These are phyloP conservation scores for Apiospora koreana DNA, from an alignment of 2,329 filamentous ascomycete genomes.

Conservation along the genomic window DNA sequence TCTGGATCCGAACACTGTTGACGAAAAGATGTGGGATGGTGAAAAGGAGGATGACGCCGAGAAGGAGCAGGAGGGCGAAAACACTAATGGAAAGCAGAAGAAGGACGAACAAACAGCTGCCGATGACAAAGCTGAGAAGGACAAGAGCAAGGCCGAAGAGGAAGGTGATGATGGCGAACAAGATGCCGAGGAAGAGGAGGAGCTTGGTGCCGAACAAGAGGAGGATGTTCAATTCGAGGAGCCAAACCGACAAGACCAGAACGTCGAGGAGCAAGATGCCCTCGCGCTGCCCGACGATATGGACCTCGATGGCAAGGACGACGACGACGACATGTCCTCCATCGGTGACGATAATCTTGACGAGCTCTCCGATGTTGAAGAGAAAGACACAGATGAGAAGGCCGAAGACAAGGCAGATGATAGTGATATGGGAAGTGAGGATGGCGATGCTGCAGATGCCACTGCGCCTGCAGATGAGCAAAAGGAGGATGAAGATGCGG, in stretches of 20 bases:
- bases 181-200: slow-evolving; percentile 57
- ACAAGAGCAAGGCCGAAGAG: slow-evolving; percentile 49
- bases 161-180: slow-evolving; percentile 45
- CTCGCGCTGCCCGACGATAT: slow-evolving; percentile 87
- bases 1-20: slow-evolving; percentile 83
- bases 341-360: slow-evolving; percentile 59
- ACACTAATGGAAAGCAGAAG: slow-evolving; percentile 69
- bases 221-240: slow-evolving; percentile 59
- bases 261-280: slow-evolving; percentile 78
- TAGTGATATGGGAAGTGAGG: slow-evolving; percentile 40
- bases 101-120: slow-evolving; percentile 61
- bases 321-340: slow-evolving; percentile 53
- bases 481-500: slow-evolving; percentile 56
- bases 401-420: slow-evolving; percentile 35
- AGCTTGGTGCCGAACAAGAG: slow-evolving; percentile 60
- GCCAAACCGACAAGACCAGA: slow-evolving; percentile 65
- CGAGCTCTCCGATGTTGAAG: slow-evolving; percentile 53
- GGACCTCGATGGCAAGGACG: slow-evolving; percentile 69
- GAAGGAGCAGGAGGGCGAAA: slow-evolving; percentile 77
- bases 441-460: slow-evolving; percentile 50
- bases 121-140: slow-evolving; percentile 55
- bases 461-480: slow-evolving; percentile 45
- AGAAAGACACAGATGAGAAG: slow-evolving; percentile 44
- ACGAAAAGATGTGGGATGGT: slow-evolving; percentile 99
- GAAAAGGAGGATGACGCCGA: slow-evolving; percentile 76